phyloP scores from a whole-genome alignment of 2,329 filamentous ascomycete species.

The Fusarium sp. region DNA sequence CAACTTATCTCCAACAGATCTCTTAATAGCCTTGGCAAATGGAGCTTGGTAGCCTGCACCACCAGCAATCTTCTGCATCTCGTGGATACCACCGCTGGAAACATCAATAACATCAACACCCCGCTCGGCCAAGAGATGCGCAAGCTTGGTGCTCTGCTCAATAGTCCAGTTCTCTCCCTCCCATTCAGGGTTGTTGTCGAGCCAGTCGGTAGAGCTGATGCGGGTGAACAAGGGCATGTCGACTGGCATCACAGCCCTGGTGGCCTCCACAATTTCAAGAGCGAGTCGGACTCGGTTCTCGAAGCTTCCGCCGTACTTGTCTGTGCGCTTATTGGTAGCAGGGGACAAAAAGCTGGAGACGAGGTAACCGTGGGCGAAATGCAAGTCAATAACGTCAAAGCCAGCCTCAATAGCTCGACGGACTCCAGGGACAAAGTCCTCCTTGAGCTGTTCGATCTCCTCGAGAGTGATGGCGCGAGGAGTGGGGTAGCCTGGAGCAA shows the following conservation, averaged over 20 bases:
- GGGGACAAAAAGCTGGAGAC: conserved; percentile 77
- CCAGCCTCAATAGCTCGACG: conserved; percentile 71
- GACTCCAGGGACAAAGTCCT: conserved; percentile 65
- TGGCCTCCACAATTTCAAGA: conserved; percentile 74
- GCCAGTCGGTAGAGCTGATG: conserved; percentile 67
- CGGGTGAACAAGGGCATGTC: conserved; percentile 78
- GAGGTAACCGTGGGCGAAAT: conserved; percentile 83
- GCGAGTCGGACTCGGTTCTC: conserved; percentile 77
- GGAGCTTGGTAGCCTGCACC: not conserved
- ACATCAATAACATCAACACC: conserved; percentile 83
- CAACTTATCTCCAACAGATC: not conserved
- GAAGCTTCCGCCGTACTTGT: conserved; percentile 74
- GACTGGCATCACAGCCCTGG: conserved; percentile 71
- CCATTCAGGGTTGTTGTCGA: conserved; percentile 72
- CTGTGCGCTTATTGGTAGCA: conserved; percentile 73
- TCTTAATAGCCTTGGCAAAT: not conserved
- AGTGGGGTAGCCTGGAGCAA: conserved; percentile 61
- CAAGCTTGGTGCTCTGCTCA: conserved; percentile 72
- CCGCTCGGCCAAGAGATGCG: conserved; percentile 68
- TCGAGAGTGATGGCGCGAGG: conserved; percentile 73
- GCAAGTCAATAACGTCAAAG: conserved; percentile 77
- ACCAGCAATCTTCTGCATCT: not conserved
- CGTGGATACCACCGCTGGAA: conserved; percentile 49
- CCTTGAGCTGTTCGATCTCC: conserved; percentile 73
- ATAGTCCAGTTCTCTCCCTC: conserved; percentile 72